These are phyloP conservation scores for Candida verbasci DNA, from an alignment of 805 yeast genomes.

Conservation along the genomic window DNA sequence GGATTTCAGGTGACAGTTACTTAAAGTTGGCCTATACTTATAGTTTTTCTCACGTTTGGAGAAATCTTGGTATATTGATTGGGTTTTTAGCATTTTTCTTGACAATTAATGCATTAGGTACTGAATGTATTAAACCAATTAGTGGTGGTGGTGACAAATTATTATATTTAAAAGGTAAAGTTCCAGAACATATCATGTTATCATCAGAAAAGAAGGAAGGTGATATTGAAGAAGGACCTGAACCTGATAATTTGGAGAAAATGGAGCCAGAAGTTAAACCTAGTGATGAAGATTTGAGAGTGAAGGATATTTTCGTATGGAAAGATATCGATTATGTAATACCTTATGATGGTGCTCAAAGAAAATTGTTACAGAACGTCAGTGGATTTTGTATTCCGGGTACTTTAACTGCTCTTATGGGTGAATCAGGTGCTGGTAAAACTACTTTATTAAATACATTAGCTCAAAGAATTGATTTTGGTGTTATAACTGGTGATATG, in stretches of 20 bases:
- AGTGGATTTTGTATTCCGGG: constrained; percentile 44
- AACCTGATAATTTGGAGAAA: neutral
- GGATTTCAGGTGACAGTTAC: constrained; percentile 31
- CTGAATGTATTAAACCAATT: constrained; percentile 24
- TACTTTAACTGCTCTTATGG: constrained; percentile 56
- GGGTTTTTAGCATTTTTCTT: constrained; percentile 17
- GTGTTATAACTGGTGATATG: constrained; percentile 56
- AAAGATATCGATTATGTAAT: constrained; percentile 55
- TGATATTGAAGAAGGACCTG: constrained; percentile 12
- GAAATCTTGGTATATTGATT: constrained; percentile 44
- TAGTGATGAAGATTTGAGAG: constrained; percentile 21
- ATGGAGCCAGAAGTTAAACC: neutral
- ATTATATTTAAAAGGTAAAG: constrained; percentile 23
- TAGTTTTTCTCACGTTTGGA: constrained; percentile 40
- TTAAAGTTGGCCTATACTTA: constrained; percentile 29
- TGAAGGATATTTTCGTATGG: constrained; percentile 57
- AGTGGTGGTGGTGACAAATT: constrained; percentile 30
- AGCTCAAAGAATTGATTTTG: constrained; percentile 51
- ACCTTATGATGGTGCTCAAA: constrained; percentile 38
- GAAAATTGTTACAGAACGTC: constrained; percentile 34
- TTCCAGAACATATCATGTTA: constrained; percentile 14
- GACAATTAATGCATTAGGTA: constrained; percentile 21
- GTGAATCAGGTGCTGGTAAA: constrained; percentile 64
- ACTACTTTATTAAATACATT: constrained; percentile 52
- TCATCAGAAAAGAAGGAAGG: constrained; percentile 9